These are phyloP conservation scores for Pythium biforme DNA, from an alignment of 352 stramenopile genomes.

Conservation along the genomic window DNA sequence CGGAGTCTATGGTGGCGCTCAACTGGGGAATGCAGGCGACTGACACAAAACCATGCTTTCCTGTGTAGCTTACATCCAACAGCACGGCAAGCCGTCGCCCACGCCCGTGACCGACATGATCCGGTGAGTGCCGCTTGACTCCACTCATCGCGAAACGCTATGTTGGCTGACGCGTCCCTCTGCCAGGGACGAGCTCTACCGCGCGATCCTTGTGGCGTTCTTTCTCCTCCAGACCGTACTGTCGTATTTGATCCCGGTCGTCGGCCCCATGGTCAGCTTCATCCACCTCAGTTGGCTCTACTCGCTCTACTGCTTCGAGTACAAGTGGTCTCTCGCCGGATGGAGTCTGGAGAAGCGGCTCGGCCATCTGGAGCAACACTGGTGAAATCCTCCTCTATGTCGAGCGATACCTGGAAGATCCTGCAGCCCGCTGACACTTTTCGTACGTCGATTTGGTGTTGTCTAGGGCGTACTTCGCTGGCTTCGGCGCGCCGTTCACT, in stretches of 20 bases:
- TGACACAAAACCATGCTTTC: background rate
- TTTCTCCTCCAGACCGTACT: constrained; percentile 85
- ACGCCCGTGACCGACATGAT: constrained; percentile 85
- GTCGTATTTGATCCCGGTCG: constrained; percentile 74
- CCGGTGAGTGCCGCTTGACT: constrained; percentile 40
- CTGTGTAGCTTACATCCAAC: constrained; percentile 65
- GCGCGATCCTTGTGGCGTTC: constrained; percentile 82
- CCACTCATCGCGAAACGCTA: background rate
- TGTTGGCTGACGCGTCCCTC: too few species aligned
- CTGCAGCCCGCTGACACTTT: too few species aligned
- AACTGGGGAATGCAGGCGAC: background rate
- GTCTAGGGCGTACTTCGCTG: constrained; percentile 78
- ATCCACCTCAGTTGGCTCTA: constrained; percentile 88
- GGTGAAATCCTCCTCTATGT: constrained; percentile 19
- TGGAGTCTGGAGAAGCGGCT: constrained; percentile 84
- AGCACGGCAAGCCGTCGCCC: constrained; percentile 75
- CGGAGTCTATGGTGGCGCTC: too few species aligned
- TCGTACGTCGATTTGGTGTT: too few species aligned
- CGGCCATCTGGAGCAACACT: constrained; percentile 81
- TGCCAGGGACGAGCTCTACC: constrained; percentile 78
- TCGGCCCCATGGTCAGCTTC: constrained; percentile 77
- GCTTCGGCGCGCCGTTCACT: constrained; percentile 85
- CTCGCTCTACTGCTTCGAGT: constrained; percentile 90
- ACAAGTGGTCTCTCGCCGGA: constrained; percentile 87
- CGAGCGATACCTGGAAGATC: too few species aligned